Base-by-base conservation (phyloP, 306 rosid genomes). In the Cucumis hystrix region DNA sequence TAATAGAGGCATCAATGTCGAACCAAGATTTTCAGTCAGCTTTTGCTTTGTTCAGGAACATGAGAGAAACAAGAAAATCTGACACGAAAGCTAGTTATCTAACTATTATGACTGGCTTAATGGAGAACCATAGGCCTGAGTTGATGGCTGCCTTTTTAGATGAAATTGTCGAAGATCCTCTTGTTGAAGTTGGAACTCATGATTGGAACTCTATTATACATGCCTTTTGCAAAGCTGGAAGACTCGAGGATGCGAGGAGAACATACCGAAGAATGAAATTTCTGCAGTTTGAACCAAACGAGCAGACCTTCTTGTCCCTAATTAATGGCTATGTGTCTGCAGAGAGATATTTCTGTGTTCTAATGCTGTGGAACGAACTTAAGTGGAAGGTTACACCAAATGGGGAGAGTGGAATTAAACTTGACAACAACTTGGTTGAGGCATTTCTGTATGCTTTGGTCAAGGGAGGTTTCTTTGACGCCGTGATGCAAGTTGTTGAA, bases 201-300 rank as follows among this genome's bases (percentile, higher is more conserved):
- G 99, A 95, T 79, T 95, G 97, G 99, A 95, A 92, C 78, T 95
- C 97, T 35, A 95, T 95, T 70, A 89, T 95, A 72, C 97, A 92
- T 63, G 97, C 97, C 65, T 95, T 95, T 84, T 90, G 97, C 87
- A 95, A 95, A 80, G 93, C 88, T 57, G 93, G 96, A 83, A 86
- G 93, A 80, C 85, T 92, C 21, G 97, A 95, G 80, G 99, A 92
- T 87, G 99, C 97, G 0, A 89, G 96, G 86, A 90, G 97, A 76
- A 95, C 99, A 67, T 85, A 92, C 43, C 86, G 99, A 86, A 89
- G 99, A 86, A 92, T 92, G 97, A 62, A 66, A 66, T 95, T 95
- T 87, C 86, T 95, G 85, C 97, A 83, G 78, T 92, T 83, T 83
- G 88, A 90, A 83, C 92, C 97, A 16, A 95, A 92, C 81, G 97